phyloP scores from a whole-genome alignment of 2,329 filamentous ascomycete genomes.

The Epichloe amarillans region DNA sequence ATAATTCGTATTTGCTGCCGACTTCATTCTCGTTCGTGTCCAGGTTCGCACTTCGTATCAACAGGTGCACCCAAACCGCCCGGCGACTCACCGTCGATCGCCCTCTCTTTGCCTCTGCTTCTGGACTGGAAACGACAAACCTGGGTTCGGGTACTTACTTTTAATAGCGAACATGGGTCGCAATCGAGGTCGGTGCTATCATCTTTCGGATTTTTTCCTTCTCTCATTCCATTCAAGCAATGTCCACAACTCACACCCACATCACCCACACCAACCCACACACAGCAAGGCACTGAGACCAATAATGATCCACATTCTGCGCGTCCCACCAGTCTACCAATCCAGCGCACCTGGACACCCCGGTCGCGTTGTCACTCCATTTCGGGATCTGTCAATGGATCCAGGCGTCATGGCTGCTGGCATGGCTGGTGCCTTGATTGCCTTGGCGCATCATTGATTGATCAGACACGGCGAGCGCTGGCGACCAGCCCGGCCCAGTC shows the following conservation, averaged over 20 bases:
- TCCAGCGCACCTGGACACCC: not conserved
- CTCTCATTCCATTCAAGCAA: conserved; percentile 3
- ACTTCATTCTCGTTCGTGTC: not conserved
- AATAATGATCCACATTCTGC: not conserved
- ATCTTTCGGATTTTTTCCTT: not conserved
- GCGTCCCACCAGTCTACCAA: not conserved
- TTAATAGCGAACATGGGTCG: conserved; percentile 31
- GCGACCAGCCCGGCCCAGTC: not conserved
- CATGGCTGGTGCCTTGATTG: not conserved
- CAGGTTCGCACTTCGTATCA: not conserved
- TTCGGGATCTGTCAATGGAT: not conserved
- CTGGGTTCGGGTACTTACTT: not conserved
- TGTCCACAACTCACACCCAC: not conserved
- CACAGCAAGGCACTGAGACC: not conserved
- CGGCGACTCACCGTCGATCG: not conserved
- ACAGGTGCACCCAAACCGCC: not conserved
- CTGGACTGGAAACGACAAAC: not conserved
- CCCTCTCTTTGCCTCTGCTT: not conserved
- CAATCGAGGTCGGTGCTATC: conserved; percentile 36
- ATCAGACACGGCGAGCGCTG: not conserved
- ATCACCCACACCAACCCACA: not conserved
- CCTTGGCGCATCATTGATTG: not conserved
- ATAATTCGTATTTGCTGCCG: not conserved
- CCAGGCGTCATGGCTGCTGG: not conserved
- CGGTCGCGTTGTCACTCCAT: not conserved